Evolutionary conservation across 805 yeast genomes (phyloP).

Genomic region (Ogataea glucozyma): DNA sequence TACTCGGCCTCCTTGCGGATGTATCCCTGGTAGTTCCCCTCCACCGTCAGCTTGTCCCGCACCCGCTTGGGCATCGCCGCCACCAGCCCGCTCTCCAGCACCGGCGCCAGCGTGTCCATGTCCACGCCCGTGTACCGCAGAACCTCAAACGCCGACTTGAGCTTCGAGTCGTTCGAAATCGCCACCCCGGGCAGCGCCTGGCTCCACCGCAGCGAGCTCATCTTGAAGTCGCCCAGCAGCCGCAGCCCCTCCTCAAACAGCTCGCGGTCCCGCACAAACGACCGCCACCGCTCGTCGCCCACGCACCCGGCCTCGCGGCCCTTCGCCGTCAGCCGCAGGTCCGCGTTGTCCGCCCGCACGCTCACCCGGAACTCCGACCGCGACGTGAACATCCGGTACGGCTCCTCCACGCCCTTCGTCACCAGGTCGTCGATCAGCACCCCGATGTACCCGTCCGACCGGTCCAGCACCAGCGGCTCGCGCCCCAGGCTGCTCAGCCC

Average conservation of each 20-base stretch:
- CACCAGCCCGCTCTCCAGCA: slow-evolving; percentile 31
- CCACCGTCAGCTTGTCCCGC: slow-evolving; percentile 64
- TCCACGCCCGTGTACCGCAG: slow-evolving; percentile 52
- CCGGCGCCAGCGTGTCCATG: slow-evolving; percentile 38
- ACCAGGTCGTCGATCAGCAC: slow-evolving; percentile 91
- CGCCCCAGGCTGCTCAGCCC: slow-evolving; percentile 53
- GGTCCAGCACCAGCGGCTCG: slow-evolving; percentile 53
- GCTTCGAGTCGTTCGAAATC: slow-evolving; percentile 54
- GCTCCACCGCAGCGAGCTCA: slow-evolving; percentile 68
- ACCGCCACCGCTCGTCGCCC: slow-evolving; percentile 53
- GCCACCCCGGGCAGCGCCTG: slow-evolving; percentile 44
- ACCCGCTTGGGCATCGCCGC: slow-evolving; percentile 45
- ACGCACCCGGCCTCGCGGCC: slow-evolving; percentile 74
- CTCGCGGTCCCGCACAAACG: slow-evolving; percentile 44
- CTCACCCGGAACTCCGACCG: slow-evolving; percentile 91
- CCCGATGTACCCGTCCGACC: slow-evolving; percentile 90
- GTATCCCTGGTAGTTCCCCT: slow-evolving; percentile 82
- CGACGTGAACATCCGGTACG: slow-evolving; percentile 97
- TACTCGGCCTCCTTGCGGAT: slow-evolving; percentile 69
- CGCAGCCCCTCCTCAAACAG: slow-evolving; percentile 46
- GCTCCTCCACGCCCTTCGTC: slow-evolving; percentile 95
- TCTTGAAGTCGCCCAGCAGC: slow-evolving; percentile 44
- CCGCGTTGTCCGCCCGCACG: slow-evolving; percentile 94
- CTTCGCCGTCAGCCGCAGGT: slow-evolving; percentile 69
- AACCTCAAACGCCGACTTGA: slow-evolving; percentile 70